Conservation (phyloP, 805 yeast species). For the Candida wancherniae region DNA sequence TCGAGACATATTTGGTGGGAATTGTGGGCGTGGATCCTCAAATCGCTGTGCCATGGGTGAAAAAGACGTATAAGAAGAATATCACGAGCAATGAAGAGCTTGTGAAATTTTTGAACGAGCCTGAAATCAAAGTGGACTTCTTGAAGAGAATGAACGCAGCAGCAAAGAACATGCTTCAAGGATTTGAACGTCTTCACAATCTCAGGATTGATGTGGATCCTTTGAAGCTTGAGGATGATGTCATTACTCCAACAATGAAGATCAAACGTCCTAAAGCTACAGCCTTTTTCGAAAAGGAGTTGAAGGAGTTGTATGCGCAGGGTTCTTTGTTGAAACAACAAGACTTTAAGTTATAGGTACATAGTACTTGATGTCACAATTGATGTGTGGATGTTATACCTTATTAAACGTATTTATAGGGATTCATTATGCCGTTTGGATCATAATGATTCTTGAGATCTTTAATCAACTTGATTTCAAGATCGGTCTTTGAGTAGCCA, state of each 20-base stretch:
- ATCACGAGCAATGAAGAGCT: conserved; percentile 18
- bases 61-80: conserved; percentile 3
- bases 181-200: conserved; percentile 62
- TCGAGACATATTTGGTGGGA: conserved; percentile 53
- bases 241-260: conserved; percentile 63
- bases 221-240: conserved; percentile 54
- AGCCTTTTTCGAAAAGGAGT: conserved; percentile 18
- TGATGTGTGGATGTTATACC: not conserved
- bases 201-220: conserved; percentile 52
- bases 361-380: not conserved
- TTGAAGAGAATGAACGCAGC: conserved; percentile 34
- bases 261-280: conserved; percentile 38
- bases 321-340: conserved; percentile 28
- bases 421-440: conserved; percentile 89
- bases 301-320: conserved; percentile 17
- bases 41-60: conserved; percentile 11
- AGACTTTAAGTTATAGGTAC: conserved; percentile 18
- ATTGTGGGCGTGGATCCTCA: conserved; percentile 56
- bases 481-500: conserved; percentile 73
- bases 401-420: conserved; percentile 81
- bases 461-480: conserved; percentile 70
- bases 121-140: conserved; percentile 27
- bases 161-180: conserved; percentile 39
- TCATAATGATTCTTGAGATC: conserved; percentile 77
- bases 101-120: conserved; percentile 23